phyloP scores from a whole-genome alignment of 176 grass and related monocot genomes.

The Tuctoria greenei region DNA sequence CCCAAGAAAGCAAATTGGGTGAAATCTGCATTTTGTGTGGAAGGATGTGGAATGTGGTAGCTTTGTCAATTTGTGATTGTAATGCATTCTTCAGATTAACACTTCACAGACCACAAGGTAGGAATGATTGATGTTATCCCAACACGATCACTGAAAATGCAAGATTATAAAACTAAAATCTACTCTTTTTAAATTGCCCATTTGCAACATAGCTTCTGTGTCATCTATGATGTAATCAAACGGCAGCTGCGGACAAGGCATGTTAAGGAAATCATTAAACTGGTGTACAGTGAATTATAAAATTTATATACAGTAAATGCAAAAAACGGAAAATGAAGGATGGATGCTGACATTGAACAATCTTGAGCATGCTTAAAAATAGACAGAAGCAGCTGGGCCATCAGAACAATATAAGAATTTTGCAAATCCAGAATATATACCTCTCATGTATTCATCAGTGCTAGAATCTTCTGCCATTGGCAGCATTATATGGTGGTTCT shows the following conservation, averaged over 20 bases:
- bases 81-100: background rate
- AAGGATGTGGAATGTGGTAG: background rate
- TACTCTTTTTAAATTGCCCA: background rate
- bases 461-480: conserved; percentile 42
- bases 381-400: conserved; percentile 9
- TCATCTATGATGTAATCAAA: background rate
- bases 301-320: background rate
- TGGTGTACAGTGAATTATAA: background rate
- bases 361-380: background rate
- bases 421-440: conserved; percentile 40
- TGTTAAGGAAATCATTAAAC: background rate
- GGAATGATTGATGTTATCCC: background rate
- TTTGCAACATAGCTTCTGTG: background rate
- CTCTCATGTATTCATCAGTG: conserved; percentile 56
- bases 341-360: background rate
- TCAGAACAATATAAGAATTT: background rate
- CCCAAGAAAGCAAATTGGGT: background rate
- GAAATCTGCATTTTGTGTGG: background rate
- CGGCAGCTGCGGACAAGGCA: background rate
- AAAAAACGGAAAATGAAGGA: background rate
- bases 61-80: background rate
- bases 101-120: background rate
- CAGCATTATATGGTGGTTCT: conserved; percentile 49
- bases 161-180: background rate
- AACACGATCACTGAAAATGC: background rate